Evolutionary conservation across 345 rosid species (phyloP).

Genomic region (Arabis alpina): DNA sequence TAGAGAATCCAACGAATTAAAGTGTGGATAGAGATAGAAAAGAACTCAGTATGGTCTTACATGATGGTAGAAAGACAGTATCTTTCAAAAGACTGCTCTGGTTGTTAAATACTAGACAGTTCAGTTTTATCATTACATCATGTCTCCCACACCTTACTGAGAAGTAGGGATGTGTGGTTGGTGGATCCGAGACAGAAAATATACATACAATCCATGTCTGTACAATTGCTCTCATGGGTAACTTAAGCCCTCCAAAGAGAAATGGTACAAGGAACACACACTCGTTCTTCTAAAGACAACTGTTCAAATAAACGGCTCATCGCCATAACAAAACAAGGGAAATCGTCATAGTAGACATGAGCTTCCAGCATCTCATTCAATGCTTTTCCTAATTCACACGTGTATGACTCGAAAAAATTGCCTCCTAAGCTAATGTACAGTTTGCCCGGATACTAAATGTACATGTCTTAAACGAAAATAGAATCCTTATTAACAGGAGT

Average conservation of each 20-base stretch:
- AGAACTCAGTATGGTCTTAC: constrained; percentile 34
- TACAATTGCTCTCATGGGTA: constrained; percentile 16
- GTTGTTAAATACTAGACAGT: constrained; percentile 34
- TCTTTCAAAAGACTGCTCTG: constrained; percentile 25
- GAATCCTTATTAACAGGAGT: constrained; percentile 22
- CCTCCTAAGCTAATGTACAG: constrained; percentile 31
- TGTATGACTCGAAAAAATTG: constrained; percentile 20
- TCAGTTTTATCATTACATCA: constrained; percentile 26
- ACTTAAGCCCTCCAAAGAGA: constrained; percentile 26
- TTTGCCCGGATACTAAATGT: constrained; percentile 17
- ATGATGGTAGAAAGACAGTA: constrained; percentile 19
- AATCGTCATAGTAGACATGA: constrained; percentile 14
- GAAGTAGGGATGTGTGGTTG: constrained; percentile 26
- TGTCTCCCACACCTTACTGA: constrained; percentile 31
- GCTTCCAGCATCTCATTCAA: constrained; percentile 20
- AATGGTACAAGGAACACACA: constrained; percentile 15
- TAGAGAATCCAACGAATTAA: constrained; percentile 21
- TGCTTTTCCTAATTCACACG: constrained; percentile 22
- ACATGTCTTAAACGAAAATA: constrained; percentile 15
- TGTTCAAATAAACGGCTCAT: constrained; percentile 30
- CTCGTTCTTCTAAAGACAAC: constrained; percentile 11
- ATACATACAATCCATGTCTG: constrained; percentile 32
- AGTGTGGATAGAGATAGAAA: constrained; percentile 1
- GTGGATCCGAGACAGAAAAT: constrained; percentile 31
- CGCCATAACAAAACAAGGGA: constrained; percentile 25